phyloP scores from a whole-genome alignment of 2,329 filamentous ascomycete species.

The Chalaropsis thielavioides region DNA sequence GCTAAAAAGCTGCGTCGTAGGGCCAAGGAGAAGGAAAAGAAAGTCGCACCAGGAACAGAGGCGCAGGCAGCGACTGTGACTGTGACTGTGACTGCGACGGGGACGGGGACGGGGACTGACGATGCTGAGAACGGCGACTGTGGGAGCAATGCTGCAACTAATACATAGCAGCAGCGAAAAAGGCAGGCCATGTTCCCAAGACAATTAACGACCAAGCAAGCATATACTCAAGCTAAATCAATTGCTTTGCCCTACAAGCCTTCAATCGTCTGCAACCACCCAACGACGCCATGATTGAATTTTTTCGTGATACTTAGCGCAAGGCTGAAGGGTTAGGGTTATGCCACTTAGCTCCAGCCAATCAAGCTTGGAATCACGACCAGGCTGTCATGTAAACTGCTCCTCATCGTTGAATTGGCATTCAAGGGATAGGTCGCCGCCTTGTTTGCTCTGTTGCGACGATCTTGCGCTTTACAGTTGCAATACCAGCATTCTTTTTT shows the following conservation, averaged over 20 bases:
- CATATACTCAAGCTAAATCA: too few species aligned
- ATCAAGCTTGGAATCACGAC: neutral
- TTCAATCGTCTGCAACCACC: neutral
- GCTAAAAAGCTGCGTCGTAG: slow-evolving; percentile 45
- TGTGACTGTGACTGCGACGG: slow-evolving; percentile 21
- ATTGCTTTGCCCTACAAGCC: too few species aligned
- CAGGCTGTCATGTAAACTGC: slow-evolving; percentile 7
- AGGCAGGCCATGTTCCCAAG: too few species aligned
- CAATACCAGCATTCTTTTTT: neutral
- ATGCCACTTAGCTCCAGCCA: neutral
- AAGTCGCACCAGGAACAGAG: slow-evolving; percentile 32
- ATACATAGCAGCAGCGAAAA: neutral
- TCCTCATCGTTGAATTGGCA: neutral
- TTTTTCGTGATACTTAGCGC: neutral
- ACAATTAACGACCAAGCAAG: too few species aligned
- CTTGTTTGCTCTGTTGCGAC: neutral
- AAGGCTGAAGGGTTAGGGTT: slow-evolving; percentile 3
- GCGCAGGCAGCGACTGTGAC: slow-evolving; percentile 32
- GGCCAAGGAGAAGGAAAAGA: slow-evolving; percentile 43
- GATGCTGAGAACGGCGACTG: neutral
- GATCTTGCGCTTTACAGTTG: neutral
- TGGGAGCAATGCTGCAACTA: neutral
- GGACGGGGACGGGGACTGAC: slow-evolving; percentile 12
- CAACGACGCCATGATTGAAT: neutral
- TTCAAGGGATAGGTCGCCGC: neutral